Conservation (phyloP, 208 protist genomes). For the Naegleria fowleri region DNA sequence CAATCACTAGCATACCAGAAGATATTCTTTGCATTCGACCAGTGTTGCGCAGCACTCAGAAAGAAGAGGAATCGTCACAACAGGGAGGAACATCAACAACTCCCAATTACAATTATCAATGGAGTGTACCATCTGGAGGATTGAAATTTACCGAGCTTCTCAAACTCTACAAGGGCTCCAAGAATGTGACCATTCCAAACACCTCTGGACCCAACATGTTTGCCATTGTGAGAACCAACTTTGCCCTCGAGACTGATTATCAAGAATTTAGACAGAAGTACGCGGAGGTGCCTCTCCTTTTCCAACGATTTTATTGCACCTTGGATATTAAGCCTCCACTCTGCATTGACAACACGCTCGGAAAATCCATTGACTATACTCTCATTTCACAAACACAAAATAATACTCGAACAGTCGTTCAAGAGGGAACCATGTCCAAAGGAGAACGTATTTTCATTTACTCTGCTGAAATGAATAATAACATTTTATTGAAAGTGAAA, state of each 20-base stretch:
- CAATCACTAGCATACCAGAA: not conserved
- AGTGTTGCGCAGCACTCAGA: not conserved
- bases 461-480: not conserved
- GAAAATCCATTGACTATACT: not conserved
- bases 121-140: not conserved
- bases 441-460: not conserved
- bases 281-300: not conserved
- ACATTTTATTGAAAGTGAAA: not conserved
- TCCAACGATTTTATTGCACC: not conserved
- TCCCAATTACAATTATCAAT: too few relatives aligned
- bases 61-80: too few relatives aligned
- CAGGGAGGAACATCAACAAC: too few relatives aligned
- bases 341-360: not conserved
- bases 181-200: not conserved
- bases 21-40: not conserved
- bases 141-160: constrained; percentile 10
- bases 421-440: not conserved
- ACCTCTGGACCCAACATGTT: not conserved
- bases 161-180: not conserved
- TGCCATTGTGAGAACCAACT: not conserved
- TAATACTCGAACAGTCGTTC: not conserved
- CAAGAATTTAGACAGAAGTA: not conserved
- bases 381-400: not conserved
- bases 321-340: constrained; percentile 2
- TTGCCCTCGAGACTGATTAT: not conserved